Percentiles rank a stretch among this genome's conserved stretches.
phyloP scores from a whole-genome alignment of 768 basidiomycete genomes.

The Lentinula sp. region DNA sequence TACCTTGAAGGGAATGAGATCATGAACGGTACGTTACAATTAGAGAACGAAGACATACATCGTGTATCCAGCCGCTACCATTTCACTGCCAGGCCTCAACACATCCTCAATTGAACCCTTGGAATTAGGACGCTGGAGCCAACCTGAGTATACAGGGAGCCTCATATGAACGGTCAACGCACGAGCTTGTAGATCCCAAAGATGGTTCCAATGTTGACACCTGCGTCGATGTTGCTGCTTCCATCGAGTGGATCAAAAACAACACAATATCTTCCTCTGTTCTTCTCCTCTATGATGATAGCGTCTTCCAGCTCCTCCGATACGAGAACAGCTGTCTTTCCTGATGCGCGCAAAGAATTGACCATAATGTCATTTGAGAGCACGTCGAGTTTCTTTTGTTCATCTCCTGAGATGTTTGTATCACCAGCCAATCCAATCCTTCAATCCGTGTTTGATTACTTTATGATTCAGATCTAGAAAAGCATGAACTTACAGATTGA shows the following conservation, averaged over 20 bases:
- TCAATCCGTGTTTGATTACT: conserved; percentile 5
- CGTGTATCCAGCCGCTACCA: conserved; percentile 98
- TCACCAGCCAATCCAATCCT: conserved; percentile 97
- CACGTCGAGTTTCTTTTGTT: conserved; percentile 99
- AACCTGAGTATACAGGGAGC: not conserved
- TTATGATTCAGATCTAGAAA: not conserved
- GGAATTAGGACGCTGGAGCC: conserved; percentile 61
- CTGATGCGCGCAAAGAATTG: conserved; percentile 92
- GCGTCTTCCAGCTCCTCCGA: conserved; percentile 94
- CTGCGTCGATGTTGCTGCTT: conserved; percentile 95
- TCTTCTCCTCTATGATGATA: conserved; percentile 76
- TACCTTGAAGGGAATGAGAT: conserved; percentile 30
- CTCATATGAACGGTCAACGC: conserved; percentile 23
- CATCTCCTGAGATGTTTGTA: conserved; percentile 95
- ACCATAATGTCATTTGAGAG: conserved; percentile 99
- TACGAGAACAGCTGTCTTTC: conserved; percentile 94
- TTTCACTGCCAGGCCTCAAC: conserved; percentile 86
- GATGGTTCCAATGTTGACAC: conserved; percentile 97
- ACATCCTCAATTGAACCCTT: conserved; percentile 82
- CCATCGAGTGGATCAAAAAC: conserved; percentile 98
- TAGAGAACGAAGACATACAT: conserved; percentile 54
- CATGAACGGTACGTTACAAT: not conserved
- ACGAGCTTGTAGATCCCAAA: conserved; percentile 95
- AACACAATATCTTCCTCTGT: conserved; percentile 90
- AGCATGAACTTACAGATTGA: conserved; percentile 74